Percentiles rank a stretch among this genome's conserved stretches.
Evolutionary conservation across 169 alveolate genomes (phyloP).

Genomic region (Hammondia hammondi): DNA sequence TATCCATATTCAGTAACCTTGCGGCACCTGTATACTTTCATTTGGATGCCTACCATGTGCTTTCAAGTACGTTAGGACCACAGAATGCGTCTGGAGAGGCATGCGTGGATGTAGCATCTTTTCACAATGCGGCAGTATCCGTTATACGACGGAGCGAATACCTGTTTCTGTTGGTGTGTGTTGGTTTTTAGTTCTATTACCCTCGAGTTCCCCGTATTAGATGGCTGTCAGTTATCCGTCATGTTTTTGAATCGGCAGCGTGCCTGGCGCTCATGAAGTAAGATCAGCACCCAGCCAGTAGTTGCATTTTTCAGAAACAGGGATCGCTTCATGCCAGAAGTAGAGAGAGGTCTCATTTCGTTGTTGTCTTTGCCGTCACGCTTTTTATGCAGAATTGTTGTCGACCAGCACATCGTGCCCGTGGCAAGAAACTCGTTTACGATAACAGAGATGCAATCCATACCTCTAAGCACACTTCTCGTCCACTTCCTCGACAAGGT

Average conservation of each 20-base stretch:
- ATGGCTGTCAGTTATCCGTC: conserved; percentile 50
- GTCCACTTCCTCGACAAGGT: conserved; percentile 73
- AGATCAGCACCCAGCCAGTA: neutral
- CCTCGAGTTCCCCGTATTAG: conserved; percentile 40
- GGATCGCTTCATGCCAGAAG: neutral
- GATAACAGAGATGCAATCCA: conserved; percentile 81
- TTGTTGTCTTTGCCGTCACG: neutral
- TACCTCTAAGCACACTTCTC: conserved; percentile 57
- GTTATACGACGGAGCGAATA: neutral
- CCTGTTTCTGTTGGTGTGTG: neutral
- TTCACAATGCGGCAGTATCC: neutral
- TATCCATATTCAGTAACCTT: conserved; percentile 90
- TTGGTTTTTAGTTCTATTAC: conserved; percentile 51
- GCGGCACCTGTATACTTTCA: conserved; percentile 82
- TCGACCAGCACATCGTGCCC: conserved; percentile 89
- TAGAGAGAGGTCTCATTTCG: neutral
- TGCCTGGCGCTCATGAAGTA: conserved; percentile 52
- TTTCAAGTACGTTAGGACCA: conserved; percentile 77
- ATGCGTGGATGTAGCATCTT: neutral
- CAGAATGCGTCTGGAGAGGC: neutral
- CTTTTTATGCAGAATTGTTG: conserved; percentile 77
- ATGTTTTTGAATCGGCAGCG: conserved; percentile 41
- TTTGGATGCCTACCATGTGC: conserved; percentile 93
- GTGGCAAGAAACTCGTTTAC: conserved; percentile 89
- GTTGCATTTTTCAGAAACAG: neutral